Evolutionary conservation across 345 rosid genomes (phyloP), one percentile per base, ranked within the genome.

Genomic region (Citropsis articulata): DNA sequence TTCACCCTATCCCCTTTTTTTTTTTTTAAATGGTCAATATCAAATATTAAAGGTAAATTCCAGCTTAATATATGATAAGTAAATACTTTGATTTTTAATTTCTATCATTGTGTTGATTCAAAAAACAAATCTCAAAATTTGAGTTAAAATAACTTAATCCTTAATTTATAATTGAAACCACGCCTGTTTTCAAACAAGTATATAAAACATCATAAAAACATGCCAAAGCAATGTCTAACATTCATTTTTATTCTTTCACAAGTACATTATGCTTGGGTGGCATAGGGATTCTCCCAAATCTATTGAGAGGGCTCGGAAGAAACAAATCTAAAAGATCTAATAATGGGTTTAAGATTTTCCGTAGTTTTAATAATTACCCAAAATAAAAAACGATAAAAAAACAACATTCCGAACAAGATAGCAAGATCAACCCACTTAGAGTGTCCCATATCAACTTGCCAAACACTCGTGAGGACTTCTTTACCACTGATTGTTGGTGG

Each of bases 371-470:
- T 73, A 7, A 84, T 82, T 9, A 62, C 81, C 71, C 63, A 77
- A 53, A 85, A 85, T 61, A 85, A 18, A n/a, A 85, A 62, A 0
- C 87, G 72, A n/a, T 79, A 85, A 25, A 82, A 0, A 50, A 74
- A 68, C n/a, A 85, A 70, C 87, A 85, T 85, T 5, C 75, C 87
- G 1, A 79, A 50, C 72, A 85, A 66, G 30, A 85, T 66, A 8
- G 38, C 69, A 48, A 82, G 40, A 59, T 85, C 87, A 64, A 79
- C 42, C 87, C 87, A 85, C 36, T 84, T 85, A 36, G 84, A 80
- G 66, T 75, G 68, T 4, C 77, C 84, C 81, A 80, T 77, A 45
- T 85, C 84, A 27, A 83, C 80, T 27, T 86, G 77, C 87, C 85
- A 84, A 55, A 63, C 2, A 4, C 14, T 74, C 62, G 73, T 71